Evolutionary conservation across 2,329 filamentous ascomycete species (phyloP), one percentile per base, ranked within the genome.

Genomic region (Penicillium hordei): DNA sequence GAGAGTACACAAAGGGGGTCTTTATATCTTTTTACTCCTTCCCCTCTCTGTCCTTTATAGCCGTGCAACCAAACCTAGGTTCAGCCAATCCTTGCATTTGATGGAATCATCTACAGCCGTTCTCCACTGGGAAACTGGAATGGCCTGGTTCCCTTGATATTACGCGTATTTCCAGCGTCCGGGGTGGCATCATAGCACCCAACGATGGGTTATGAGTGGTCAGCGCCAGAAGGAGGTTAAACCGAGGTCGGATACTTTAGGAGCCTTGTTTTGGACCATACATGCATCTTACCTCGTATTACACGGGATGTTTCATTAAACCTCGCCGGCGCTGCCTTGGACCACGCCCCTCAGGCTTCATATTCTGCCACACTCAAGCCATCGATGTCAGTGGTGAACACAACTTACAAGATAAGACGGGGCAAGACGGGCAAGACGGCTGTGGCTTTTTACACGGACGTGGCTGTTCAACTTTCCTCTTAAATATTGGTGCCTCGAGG

Each of bases 181-280:
- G 5, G 43, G 25, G 29, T 55, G 44, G 44, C 66, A 65, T 68
- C 65, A 68, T 68, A 56, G 52, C n/a, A 33, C 29, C 29, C 36
- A 40, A 43, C 7, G 19, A 31, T 19, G 40, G 19, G 33, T 38
- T 31, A 33, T 60, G 57, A 63, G 46, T 60, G 59, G 60, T 21
- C 52, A 50, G n/a, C 7, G 7, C 31, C 33, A 29, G 7, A 15
- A 43, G 5, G 31, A 51, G 45, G 36, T 38, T 43, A 29, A 52
- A 43, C 53, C 53, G 46, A 56, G 49, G 50, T 36, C 55, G 50
- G 51, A 58, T 39, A 27, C 44, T 55, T 43, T 27, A 44, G 36
- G 49, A 53, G n/a, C n/a, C 51, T 25, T 27, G 43, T 48, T 42
- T 48, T 45, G 23, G 40, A 21, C 23, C 27, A 45, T 64, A 64